Evolutionary conservation across 805 yeast genomes (phyloP), one percentile per base, ranked within the genome.

Genomic region (Wickerhamomyces strasburgensis): DNA sequence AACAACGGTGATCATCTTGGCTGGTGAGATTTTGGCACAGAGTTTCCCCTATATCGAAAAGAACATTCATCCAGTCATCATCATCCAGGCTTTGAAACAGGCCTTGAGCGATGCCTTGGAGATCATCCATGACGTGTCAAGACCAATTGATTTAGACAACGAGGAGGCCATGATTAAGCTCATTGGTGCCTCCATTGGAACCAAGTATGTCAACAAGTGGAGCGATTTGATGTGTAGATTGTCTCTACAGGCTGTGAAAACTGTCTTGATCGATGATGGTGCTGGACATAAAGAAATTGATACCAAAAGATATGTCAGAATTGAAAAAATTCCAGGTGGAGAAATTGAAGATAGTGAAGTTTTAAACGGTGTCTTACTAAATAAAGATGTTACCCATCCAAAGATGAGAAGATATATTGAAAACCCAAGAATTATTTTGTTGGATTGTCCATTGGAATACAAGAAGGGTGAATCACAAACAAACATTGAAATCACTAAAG

Each of bases 391-490:
- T 40, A 88, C 94, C n/a, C 99, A 93, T 64, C 98, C 99, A 46
- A 88, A 89, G 63, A 93, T 93, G 99, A 81, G 81, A 52, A 80
- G 99, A 60, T 57, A 69, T 52, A 84, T 93, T 50, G 84, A 82
- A 59, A 84, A 87, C 55, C 99, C 99, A 34, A 76, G 90, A 47
- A 77, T 93, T 38, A 75, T 93, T 14, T 72, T 93, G 49, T 72
- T 93, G 51, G 99, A 93, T 65, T 89, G 97, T 64, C 97, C 99
- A 10, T 72, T 93, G 52, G 99, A 93, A 66, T 93, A 93, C 68
- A 93, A 93, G 69, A 93, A 93, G 73, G 99, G 98, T 48, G 99
- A 93, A 67, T 88, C 97, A 3, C 98, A 93, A 64, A 93, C 98
- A 37, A 90, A 93, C 64, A 86, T 93, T 50, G 99, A 93, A 68